Evolutionary conservation across 805 yeast species (phyloP).

Genomic region (Candida hispaniensis): DNA sequence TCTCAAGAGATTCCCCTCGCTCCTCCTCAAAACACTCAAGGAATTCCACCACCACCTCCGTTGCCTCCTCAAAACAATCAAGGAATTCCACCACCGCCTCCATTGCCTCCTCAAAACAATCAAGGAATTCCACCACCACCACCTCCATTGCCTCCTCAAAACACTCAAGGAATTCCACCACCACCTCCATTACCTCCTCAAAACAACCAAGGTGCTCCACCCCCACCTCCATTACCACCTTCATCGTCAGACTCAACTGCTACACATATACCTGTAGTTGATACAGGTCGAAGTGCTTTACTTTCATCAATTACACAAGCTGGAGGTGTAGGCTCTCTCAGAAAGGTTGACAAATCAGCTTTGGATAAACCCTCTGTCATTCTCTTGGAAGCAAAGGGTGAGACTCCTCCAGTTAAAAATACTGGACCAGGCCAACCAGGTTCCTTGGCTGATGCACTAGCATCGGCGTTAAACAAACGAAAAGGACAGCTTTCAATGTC

Average conservation of each 20-base stretch:
- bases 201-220: slow-evolving; percentile 29
- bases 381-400: slow-evolving; percentile 63
- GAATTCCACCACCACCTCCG: no score
- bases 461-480: slow-evolving; percentile 73
- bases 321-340: slow-evolving; percentile 57
- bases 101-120: slow-evolving; percentile 24
- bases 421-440: slow-evolving; percentile 32
- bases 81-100: slow-evolving; percentile 25
- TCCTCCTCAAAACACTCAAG: no score
- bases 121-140: slow-evolving; percentile 22
- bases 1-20: no score
- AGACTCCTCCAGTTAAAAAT: slow-evolving; percentile 33
- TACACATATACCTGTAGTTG: slow-evolving; percentile 35
- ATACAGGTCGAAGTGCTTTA: slow-evolving; percentile 64
- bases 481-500: slow-evolving; percentile 71
- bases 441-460: slow-evolving; percentile 73
- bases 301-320: slow-evolving; percentile 79
- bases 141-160: slow-evolving; percentile 24
- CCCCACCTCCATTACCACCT: slow-evolving; percentile 35
- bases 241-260: slow-evolving; percentile 31
- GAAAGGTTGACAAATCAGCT: slow-evolving; percentile 72
- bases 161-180: slow-evolving; percentile 24
- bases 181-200: slow-evolving; percentile 23
- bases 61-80: no score
- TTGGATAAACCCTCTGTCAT: slow-evolving; percentile 68